Evolutionary conservation across 768 basidiomycete genomes (phyloP).

Genomic region (Tricholoma terreum): DNA sequence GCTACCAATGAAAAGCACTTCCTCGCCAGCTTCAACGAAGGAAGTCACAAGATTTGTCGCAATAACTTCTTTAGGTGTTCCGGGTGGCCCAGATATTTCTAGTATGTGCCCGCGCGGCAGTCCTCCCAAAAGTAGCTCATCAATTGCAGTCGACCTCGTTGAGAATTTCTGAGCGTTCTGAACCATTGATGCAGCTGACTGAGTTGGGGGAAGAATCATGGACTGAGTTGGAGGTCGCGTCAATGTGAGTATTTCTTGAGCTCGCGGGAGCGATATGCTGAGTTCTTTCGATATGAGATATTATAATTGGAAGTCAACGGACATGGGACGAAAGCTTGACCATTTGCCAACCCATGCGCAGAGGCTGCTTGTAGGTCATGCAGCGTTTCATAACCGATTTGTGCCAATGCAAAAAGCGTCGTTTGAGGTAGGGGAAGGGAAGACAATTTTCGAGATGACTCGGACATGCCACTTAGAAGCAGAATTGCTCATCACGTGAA

Average conservation of each 20-base stretch:
- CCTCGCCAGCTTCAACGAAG: slow-evolving; percentile 45
- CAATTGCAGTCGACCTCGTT: slow-evolving; percentile 48
- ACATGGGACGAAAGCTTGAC: slow-evolving; percentile 26
- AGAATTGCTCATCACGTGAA: background rate
- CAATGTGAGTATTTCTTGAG: slow-evolving; percentile 44
- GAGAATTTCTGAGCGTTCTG: slow-evolving; percentile 27
- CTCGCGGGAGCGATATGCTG: slow-evolving; percentile 41
- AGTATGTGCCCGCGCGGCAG: slow-evolving; percentile 58
- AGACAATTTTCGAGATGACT: slow-evolving; percentile 39
- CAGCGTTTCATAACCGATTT: slow-evolving; percentile 56
- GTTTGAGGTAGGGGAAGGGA: slow-evolving; percentile 46
- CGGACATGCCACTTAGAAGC: slow-evolving; percentile 24
- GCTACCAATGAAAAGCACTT: slow-evolving; percentile 66
- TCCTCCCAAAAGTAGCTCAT: slow-evolving; percentile 62
- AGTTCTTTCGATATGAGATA: slow-evolving; percentile 41
- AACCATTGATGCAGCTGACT: slow-evolving; percentile 50
- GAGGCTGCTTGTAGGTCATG: slow-evolving; percentile 46
- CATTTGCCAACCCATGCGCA: slow-evolving; percentile 47
- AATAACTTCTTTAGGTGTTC: slow-evolving; percentile 59
- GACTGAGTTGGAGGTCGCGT: slow-evolving; percentile 29
- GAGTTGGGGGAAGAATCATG: slow-evolving; percentile 40
- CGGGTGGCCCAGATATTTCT: slow-evolving; percentile 77
- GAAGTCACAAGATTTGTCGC: slow-evolving; percentile 47
- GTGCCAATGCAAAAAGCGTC: slow-evolving; percentile 43
- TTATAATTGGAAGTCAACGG: background rate